Percentiles rank a stretch among this genome's conserved stretches.
Conservation (phyloP, 257 asterid species). For the Orobanche coerulescens region DNA sequence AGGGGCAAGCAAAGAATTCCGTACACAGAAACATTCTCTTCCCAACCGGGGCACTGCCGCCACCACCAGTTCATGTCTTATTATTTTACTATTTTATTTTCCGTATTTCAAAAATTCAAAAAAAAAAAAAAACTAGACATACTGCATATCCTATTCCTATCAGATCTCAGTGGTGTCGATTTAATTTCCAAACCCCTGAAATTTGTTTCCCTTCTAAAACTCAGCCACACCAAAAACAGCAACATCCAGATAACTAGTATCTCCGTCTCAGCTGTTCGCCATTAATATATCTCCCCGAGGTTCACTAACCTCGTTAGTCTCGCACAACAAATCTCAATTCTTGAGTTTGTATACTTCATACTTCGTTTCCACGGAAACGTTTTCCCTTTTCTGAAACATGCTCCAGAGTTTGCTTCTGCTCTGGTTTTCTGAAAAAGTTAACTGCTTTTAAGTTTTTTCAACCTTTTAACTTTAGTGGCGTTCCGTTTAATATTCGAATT, state of each 20-base stretch:
- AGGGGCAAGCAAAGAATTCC: not conserved
- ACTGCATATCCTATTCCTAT: not conserved
- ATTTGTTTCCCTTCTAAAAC: slow-evolving; percentile 21
- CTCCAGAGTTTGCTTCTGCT: slow-evolving; percentile 16
- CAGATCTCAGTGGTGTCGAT: slow-evolving; percentile 48
- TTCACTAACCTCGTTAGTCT: not conserved
- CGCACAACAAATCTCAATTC: not conserved
- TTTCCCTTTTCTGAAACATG: slow-evolving; percentile 5
- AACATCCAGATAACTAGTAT: not conserved
- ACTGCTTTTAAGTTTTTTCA: not conserved
- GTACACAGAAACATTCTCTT: slow-evolving; percentile 4
- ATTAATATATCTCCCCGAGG: slow-evolving; percentile 13
- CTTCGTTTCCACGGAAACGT: slow-evolving; percentile 7
- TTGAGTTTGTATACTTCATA: not conserved
- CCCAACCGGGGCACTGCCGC: slow-evolving; percentile 4
- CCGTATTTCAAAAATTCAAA: slow-evolving; percentile 29
- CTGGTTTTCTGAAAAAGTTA: slow-evolving; percentile 6
- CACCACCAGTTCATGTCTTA: slow-evolving; percentile 15
- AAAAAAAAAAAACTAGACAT: not conserved
- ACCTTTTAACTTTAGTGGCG: slow-evolving; percentile 9
- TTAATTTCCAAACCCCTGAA: slow-evolving; percentile 9
- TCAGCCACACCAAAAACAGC: slow-evolving; percentile 13
- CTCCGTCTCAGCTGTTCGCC: slow-evolving; percentile 12
- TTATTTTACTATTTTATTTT: not conserved
- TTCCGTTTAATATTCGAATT: not conserved